A percentile compares a stretch with the other conserved stretches of the same genome.
These are phyloP conservation scores for Monosporascus sp. DNA, from an alignment of 2,329 filamentous ascomycete species.

Conservation along the genomic window DNA sequence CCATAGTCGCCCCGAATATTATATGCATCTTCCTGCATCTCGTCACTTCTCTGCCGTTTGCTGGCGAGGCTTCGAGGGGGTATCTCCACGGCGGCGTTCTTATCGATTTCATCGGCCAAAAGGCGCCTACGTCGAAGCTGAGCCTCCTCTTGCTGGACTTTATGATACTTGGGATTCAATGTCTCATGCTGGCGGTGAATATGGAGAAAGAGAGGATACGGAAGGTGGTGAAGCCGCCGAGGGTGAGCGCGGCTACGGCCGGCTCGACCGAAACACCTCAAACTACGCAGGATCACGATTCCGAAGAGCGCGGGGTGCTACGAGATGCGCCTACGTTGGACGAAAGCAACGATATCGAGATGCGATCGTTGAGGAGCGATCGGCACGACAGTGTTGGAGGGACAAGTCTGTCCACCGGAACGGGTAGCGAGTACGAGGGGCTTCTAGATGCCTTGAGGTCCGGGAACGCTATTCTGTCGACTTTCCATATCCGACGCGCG, in stretches of 20 bases:
- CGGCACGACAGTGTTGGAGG: constrained; percentile 19
- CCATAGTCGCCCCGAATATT: constrained; percentile 53
- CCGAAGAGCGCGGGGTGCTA: constrained; percentile 50
- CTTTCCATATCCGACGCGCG: constrained; percentile 49
- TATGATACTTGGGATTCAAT: constrained; percentile 53
- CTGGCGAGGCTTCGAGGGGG: constrained; percentile 57
- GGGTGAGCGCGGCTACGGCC: constrained; percentile 6
- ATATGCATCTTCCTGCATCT: constrained; percentile 59
- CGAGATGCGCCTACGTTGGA: constrained; percentile 33
- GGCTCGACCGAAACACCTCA: constrained; percentile 10
- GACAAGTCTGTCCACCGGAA: constrained; percentile 18
- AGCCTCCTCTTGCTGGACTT: constrained; percentile 53
- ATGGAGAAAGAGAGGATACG: constrained; percentile 55
- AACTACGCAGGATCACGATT: constrained; percentile 46
- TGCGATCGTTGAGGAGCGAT: constrained; percentile 33
- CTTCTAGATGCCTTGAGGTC: constrained; percentile 44
- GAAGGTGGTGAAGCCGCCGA: constrained; percentile 38
- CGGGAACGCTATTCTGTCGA: constrained; percentile 49
- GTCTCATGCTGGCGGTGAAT: constrained; percentile 60
- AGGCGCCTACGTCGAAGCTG: constrained; percentile 52
- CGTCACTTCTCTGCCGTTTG: constrained; percentile 48
- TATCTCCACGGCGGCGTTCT: constrained; percentile 65
- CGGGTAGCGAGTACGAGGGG: constrained; percentile 20
- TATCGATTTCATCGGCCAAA: constrained; percentile 65
- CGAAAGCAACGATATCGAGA: constrained; percentile 40